Conservation (phyloP, 441 rosid genomes). For the Gossypium aridum region DNA sequence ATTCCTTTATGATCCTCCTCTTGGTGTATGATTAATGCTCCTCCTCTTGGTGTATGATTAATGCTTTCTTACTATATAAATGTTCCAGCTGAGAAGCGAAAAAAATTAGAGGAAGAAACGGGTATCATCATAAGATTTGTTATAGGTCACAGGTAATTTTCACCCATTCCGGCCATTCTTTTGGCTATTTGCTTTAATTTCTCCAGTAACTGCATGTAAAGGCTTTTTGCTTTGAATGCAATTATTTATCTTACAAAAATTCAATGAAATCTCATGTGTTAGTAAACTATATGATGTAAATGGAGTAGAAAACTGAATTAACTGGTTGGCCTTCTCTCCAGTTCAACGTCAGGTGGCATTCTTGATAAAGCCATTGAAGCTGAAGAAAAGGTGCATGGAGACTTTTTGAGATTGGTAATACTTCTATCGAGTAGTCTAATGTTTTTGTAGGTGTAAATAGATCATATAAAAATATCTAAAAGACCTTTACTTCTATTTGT, state of each 20-base stretch:
- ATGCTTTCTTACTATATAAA: neutral
- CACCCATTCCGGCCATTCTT: neutral
- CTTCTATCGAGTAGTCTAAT: neutral
- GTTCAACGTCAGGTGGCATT: constrained; percentile 51
- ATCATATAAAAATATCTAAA: neutral
- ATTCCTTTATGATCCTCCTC: neutral
- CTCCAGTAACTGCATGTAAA: neutral
- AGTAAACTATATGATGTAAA: neutral
- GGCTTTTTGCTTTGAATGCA: neutral
- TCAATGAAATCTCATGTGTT: neutral
- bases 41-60: too few species aligned
- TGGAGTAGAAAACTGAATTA: neutral
- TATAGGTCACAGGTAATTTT: constrained; percentile 72
- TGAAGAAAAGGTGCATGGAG: constrained; percentile 61
- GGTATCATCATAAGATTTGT: constrained; percentile 75
- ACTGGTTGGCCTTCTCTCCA: constrained; percentile 19
- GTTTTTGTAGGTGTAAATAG: neutral
- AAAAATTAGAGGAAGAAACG: constrained; percentile 65
- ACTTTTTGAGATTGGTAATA: constrained; percentile 80
- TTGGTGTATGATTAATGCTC: neutral
- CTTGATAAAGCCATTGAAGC: constrained; percentile 72
- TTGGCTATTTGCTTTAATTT: neutral
- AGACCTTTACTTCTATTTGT: neutral
- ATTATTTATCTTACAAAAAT: neutral
- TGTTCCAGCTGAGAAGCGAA: constrained; percentile 46